Conservation (phyloP, 768 basidiomycete genomes). For the Tephrocybe sp. region DNA sequence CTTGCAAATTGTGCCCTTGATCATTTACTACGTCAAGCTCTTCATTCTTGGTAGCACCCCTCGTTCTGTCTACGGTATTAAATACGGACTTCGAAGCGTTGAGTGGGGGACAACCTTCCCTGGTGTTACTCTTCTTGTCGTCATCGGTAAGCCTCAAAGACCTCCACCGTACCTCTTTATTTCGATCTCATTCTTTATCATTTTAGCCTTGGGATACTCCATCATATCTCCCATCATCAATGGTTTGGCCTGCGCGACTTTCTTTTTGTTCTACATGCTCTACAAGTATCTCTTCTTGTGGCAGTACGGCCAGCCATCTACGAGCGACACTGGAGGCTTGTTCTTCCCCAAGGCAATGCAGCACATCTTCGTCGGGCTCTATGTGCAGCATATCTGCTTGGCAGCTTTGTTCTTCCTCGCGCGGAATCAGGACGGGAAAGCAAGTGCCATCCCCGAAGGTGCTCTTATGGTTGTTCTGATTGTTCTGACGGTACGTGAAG, state of each 20-base stretch:
- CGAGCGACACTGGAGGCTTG: conserved; percentile 82
- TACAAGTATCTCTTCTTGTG: conserved; percentile 89
- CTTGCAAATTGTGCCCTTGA: conserved; percentile 69
- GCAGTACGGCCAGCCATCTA: conserved; percentile 66
- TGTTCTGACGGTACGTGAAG: conserved; percentile 64
- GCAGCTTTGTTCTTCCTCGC: conserved; percentile 70
- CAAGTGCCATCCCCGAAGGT: conserved; percentile 69
- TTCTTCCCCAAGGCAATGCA: conserved; percentile 96
- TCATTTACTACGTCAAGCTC: conserved; percentile 89
- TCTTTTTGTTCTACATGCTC: conserved; percentile 78
- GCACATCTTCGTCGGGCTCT: conserved; percentile 91
- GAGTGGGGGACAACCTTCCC: conserved; percentile 80
- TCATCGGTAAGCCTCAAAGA: conserved; percentile 61
- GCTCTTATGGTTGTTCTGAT: conserved; percentile 85
- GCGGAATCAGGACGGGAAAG: conserved; percentile 45
- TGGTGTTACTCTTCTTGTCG: conserved; percentile 69
- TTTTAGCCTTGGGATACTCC: conserved; percentile 69
- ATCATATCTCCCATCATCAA: conserved; percentile 94
- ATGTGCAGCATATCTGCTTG: conserved; percentile 63
- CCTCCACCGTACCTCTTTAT: not conserved
- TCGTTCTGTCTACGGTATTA: conserved; percentile 79
- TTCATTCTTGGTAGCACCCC: conserved; percentile 87
- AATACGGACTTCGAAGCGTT: conserved; percentile 66
- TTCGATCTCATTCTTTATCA: conserved; percentile 9
- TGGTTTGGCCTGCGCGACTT: conserved; percentile 78